Base-by-base conservation (phyloP, 1,284 basidiomycete genomes). In the Pisolithus thermaeus region DNA sequence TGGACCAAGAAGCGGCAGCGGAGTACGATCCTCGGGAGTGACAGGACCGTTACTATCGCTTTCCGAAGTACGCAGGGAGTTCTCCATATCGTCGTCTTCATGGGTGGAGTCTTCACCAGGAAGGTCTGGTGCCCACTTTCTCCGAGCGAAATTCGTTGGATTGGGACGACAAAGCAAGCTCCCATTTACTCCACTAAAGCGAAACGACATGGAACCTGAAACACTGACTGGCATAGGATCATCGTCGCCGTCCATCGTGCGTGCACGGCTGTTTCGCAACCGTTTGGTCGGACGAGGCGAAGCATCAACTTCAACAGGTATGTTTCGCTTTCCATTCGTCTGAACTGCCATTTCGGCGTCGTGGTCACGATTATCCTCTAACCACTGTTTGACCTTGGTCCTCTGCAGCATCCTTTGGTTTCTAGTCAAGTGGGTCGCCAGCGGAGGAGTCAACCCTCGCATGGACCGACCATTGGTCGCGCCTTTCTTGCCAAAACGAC, bases 401-500 rank as follows among this genome's bases (percentile, higher is more conserved):
- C 72, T 71, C 51, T 70, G 71, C 52, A 70, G 63, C 36, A 71
- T 70, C 53, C 72, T 67, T 58, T 75, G 70, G 0, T 69, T 66
- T 9, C 75, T 72, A 25, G 73, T 51, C 55, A 67, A 51, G 58
- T 62, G 52, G 58, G 52, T 53, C 42, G 55, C 60, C 18, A 58
- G 54, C 47, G 58, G 52, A 49, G 61, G 53, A 49, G 68, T 56
- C 52, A 70, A 70, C 60, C 68, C 73, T 57, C 75, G 68, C 61
- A 70, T 59, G 56, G 65, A 70, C 61, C 70, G 64, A 56, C 81
- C 81, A 53, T 84, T 82, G 8, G 72, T 74, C 20, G 71, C 70
- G 25, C 65, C 63, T 59, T 78, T 79, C 67, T 75, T 77, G 38
- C 76, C 77, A 49, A 78, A 78, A 18, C 76, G 67, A 41, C 77